Conservation (phyloP, 2,329 filamentous ascomycete species). For the Penicillium hordei region DNA sequence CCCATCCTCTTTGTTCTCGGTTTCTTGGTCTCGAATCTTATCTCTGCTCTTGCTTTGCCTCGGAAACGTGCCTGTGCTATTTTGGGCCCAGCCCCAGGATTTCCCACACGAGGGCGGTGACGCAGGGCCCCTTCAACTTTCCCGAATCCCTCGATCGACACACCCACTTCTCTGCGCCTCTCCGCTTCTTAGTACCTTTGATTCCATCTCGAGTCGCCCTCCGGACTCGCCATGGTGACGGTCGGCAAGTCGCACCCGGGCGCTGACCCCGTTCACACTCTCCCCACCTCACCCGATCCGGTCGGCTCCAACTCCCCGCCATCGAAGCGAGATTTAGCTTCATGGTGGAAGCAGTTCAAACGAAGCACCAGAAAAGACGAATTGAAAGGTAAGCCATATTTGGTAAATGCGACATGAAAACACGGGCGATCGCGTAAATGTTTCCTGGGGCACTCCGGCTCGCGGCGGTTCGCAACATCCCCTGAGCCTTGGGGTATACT, state of each 20-base stretch:
- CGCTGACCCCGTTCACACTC: constrained; percentile 35
- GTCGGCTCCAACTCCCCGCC: constrained; percentile 65
- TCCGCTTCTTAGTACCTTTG: constrained; percentile 3
- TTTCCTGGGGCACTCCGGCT: not conserved
- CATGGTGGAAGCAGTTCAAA: constrained; percentile 98
- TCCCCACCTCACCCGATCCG: constrained; percentile 44
- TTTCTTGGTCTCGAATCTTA: not conserved
- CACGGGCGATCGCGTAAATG: not conserved
- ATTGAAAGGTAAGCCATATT: constrained; percentile 55
- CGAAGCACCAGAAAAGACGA: constrained; percentile 63
- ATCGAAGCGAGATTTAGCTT: constrained; percentile 82
- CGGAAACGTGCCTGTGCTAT: constrained; percentile 21
- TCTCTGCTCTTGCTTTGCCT: not conserved
- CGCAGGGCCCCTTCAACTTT: constrained; percentile 21
- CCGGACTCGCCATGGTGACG: constrained; percentile 36
- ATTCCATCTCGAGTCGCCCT: constrained; percentile 3
- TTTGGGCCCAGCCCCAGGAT: constrained; percentile 35
- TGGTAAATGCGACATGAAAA: not conserved
- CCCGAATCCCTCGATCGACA: constrained; percentile 20
- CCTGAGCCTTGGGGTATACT: not conserved
- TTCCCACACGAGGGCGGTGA: constrained; percentile 34
- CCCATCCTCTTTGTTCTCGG: not conserved
- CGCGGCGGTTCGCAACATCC: not conserved
- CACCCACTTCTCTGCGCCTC: not conserved
- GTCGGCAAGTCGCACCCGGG: constrained; percentile 37